These are phyloP conservation scores for Darksidea phi DNA, from an alignment of 495 filamentous ascomycete genomes.

Conservation along the genomic window DNA sequence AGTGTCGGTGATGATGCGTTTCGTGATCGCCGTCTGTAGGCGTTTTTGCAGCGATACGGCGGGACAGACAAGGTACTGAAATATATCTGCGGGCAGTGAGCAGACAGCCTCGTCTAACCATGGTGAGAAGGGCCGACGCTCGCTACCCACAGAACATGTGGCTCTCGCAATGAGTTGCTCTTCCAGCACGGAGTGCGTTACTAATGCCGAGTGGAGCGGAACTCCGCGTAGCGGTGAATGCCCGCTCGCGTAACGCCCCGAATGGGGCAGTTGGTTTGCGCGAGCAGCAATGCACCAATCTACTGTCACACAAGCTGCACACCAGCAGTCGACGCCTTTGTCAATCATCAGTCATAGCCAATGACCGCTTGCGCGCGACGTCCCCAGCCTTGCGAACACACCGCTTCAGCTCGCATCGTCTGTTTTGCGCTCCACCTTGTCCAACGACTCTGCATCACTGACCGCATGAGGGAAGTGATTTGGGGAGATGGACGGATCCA, in stretches of 20 bases:
- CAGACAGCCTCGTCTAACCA: background rate
- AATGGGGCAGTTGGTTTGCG: slow-evolving; percentile 13
- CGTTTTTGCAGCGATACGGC: slow-evolving; percentile 29
- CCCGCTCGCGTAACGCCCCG: background rate
- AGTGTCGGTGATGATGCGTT: background rate
- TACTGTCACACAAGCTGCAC: slow-evolving; percentile 19
- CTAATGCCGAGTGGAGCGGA: background rate
- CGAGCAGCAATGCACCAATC: slow-evolving; percentile 12
- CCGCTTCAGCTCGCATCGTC: slow-evolving; percentile 15
- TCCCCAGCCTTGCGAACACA: slow-evolving; percentile 6
- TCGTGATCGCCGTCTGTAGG: slow-evolving; percentile 10
- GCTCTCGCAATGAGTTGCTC: background rate
- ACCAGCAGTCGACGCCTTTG: slow-evolving; percentile 5
- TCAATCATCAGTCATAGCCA: slow-evolving; percentile 9
- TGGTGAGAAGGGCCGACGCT: background rate
- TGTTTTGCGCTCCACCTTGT: background rate
- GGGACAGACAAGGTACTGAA: slow-evolving; percentile 1
- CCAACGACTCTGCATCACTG: background rate
- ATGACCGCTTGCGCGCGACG: background rate
- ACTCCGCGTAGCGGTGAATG: background rate
- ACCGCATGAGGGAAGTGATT: background rate
- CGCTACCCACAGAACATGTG: background rate
- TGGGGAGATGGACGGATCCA: no score
- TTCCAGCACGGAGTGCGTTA: background rate
- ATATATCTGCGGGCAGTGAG: slow-evolving; percentile 6